Base-by-base conservation (phyloP, 139 green algal species). In the Micractinium conductrix region DNA sequence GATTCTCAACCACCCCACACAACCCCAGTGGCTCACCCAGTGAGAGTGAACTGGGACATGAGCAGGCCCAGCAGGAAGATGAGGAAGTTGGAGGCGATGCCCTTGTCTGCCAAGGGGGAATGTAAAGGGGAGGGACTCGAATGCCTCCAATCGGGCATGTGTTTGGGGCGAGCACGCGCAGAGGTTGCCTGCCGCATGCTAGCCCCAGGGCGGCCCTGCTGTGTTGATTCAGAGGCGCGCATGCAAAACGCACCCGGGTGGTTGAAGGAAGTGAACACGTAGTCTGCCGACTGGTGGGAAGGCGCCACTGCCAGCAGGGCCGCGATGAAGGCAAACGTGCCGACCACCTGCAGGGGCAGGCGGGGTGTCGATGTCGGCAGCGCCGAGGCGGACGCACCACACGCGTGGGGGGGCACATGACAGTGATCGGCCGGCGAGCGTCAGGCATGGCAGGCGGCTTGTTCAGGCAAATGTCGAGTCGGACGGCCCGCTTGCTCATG, bases 61-160 rank as follows among this genome's bases (percentile, higher is more conserved):
- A 93, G 80, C 48, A 93, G 84, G 7, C 90, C 90, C 33, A 93
- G 38, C 33, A 87, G 35, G 50, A 92, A 92, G 38, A 86, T 76
- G 80, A 83, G 85, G 12, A 19, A 35, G 10, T 6, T 26, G 37
- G 74, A 70, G 58, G 14, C 50, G 76, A 84, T 89, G 84, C 55
- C 72, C 24, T 21, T 62, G 60, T 76, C 79, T 58, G 78, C 2
- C 24, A 42, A 82, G 88, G 60, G 84, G 2, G 14, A 70, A 40
- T 4, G 26, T 8, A 28, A 6, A 70, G 17, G 37, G 62, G 30
- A 19, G 24, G 62, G 62, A n/a, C n/a, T n/a, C n/a, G n/a, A n/a
- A n/a, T n/a, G n/a, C n/a, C n/a, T n/a, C n/a, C 30, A 70, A 28
- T 21, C 62, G 24, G 62, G 30, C 53, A 28, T 28, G 53, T n/a